Conservation (phyloP, 805 yeast species). For the Candida ovalis region DNA sequence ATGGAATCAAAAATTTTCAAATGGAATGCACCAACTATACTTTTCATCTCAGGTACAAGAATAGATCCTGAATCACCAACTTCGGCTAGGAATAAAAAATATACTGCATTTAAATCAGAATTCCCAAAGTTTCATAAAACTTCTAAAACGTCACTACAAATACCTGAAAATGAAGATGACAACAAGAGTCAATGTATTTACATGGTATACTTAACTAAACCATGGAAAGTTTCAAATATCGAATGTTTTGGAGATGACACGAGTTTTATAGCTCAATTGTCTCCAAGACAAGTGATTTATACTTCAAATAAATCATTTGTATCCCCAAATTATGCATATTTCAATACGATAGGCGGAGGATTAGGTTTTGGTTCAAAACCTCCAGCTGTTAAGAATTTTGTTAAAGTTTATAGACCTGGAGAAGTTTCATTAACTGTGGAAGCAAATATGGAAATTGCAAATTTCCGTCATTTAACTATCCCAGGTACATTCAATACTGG, state of each 20-base stretch:
- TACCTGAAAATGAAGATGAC: constrained; percentile 26
- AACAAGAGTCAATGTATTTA: constrained; percentile 42
- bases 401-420: constrained; percentile 55
- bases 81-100: constrained; percentile 38
- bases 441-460: constrained; percentile 72
- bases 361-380: constrained; percentile 77
- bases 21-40: constrained; percentile 84
- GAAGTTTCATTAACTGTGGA: constrained; percentile 79
- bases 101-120: constrained; percentile 45
- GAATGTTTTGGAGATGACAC: constrained; percentile 63
- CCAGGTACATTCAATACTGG: constrained; percentile 49
- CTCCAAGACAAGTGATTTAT: constrained; percentile 62
- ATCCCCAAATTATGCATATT: constrained; percentile 46
- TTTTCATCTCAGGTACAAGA: constrained; percentile 64
- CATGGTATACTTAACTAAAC: constrained; percentile 62
- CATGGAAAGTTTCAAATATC: constrained; percentile 77
- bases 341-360: constrained; percentile 73
- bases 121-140: constrained; percentile 39
- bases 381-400: constrained; percentile 47
- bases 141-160: constrained; percentile 5
- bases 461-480: constrained; percentile 63
- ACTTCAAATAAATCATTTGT: constrained; percentile 15
- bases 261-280: constrained; percentile 58
- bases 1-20: constrained; percentile 80
- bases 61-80: constrained; percentile 32